Evolutionary conservation across 1,139 yeast genomes (phyloP).

Genomic region (Citeromyces siamensis): DNA sequence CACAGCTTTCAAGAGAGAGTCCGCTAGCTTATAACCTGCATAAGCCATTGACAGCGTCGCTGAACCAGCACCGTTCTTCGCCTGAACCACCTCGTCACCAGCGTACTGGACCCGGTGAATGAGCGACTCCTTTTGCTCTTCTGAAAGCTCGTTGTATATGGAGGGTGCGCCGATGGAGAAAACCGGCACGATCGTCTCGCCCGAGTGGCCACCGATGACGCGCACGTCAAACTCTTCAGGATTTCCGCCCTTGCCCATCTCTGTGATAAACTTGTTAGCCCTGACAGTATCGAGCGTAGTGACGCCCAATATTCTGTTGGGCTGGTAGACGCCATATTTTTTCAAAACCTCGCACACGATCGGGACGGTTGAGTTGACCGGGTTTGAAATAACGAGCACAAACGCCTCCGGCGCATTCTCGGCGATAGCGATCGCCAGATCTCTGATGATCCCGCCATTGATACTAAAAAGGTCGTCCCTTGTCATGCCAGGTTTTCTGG

Average conservation of each 20-base stretch:
- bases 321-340: slow-evolving; percentile 63
- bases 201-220: slow-evolving; percentile 96
- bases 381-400: slow-evolving; percentile 77
- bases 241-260: slow-evolving; percentile 22
- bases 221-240: slow-evolving; percentile 46
- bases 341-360: slow-evolving; percentile 80
- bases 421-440: slow-evolving; percentile 73
- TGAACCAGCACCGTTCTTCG: slow-evolving; percentile 90
- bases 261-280: slow-evolving; percentile 70
- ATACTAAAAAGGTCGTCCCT: slow-evolving; percentile 91
- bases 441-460: slow-evolving; percentile 84
- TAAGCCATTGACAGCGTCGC: slow-evolving; percentile 96
- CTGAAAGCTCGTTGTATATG: slow-evolving; percentile 32
- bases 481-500: slow-evolving; percentile 98
- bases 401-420: slow-evolving; percentile 63
- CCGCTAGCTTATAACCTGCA: slow-evolving; percentile 78
- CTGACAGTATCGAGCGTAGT: slow-evolving; percentile 87
- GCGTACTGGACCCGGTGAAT: slow-evolving; percentile 90
- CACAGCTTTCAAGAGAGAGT: slow-evolving; percentile 44
- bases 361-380: slow-evolving; percentile 93
- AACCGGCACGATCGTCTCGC: slow-evolving; percentile 87
- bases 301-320: slow-evolving; percentile 80
- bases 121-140: slow-evolving; percentile 52
- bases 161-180: slow-evolving; percentile 51
- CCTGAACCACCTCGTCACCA: slow-evolving; percentile 94